These are phyloP conservation scores for Solioccasus polychromus DNA, from an alignment of 768 basidiomycete genomes.

Conservation along the genomic window DNA sequence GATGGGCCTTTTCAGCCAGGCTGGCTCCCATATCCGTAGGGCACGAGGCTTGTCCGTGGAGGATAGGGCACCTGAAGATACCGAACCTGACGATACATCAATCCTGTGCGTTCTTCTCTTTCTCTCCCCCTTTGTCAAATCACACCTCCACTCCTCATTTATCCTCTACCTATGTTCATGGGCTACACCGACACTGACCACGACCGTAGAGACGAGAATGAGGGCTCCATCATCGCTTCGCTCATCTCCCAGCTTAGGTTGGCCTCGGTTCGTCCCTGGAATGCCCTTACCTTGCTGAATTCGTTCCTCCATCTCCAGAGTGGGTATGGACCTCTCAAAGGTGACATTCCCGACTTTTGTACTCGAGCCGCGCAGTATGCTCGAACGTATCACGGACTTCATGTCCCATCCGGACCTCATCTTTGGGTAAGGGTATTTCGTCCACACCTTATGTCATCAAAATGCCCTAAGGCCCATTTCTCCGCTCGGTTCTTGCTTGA, in stretches of 20 bases:
- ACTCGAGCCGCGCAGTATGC: conserved; percentile 94
- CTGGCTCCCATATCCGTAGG: conserved; percentile 60
- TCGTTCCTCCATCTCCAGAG: conserved; percentile 42
- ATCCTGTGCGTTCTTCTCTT: conserved; percentile 63
- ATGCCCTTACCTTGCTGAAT: conserved; percentile 7
- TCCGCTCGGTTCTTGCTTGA: background rate
- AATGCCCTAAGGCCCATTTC: conserved; percentile 22
- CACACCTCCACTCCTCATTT: conserved; percentile 4
- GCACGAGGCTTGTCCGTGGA: conserved; percentile 66
- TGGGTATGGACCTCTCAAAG: conserved; percentile 95
- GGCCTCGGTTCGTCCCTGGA: conserved; percentile 17
- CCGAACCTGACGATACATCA: conserved; percentile 85
- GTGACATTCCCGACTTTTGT: conserved; percentile 95
- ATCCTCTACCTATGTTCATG: conserved; percentile 27
- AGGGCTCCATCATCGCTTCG: conserved; percentile 85
- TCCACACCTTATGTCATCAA: conserved; percentile 13
- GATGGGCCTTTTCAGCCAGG: conserved; percentile 79
- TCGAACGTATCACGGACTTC: conserved; percentile 98
- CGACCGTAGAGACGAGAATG: conserved; percentile 77
- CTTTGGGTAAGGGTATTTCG: conserved; percentile 67
- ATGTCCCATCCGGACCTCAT: conserved; percentile 98
- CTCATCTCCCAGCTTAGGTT: conserved; percentile 89
- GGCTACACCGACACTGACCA: conserved; percentile 33
- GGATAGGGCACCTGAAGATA: conserved; percentile 75
- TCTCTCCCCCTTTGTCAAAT: conserved; percentile 26